Conservation (phyloP, 257 asterid genomes). For the Solanum chiquidenum region DNA sequence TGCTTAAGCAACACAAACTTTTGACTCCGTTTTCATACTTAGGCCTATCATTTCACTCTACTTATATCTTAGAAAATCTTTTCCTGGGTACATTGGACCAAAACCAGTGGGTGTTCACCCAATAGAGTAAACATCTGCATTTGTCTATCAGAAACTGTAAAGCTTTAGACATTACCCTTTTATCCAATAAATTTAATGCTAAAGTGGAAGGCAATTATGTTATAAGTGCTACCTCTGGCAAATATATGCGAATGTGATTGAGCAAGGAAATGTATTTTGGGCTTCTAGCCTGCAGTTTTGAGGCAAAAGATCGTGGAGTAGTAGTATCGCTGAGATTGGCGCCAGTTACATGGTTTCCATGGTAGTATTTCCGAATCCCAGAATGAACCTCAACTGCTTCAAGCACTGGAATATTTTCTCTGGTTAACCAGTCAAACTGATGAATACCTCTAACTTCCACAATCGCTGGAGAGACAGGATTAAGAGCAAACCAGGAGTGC, state of each 20-base stretch:
- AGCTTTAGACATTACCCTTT: background rate
- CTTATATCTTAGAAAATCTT: background rate
- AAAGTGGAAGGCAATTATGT: background rate
- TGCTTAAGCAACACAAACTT: background rate
- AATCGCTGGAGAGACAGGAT: constrained; percentile 71
- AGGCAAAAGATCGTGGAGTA: constrained; percentile 72
- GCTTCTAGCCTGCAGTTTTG: constrained; percentile 86
- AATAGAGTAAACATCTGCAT: background rate
- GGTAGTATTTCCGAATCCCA: constrained; percentile 74
- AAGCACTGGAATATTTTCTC: constrained; percentile 96
- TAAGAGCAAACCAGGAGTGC: constrained; percentile 98
- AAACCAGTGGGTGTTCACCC: background rate
- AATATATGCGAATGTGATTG: constrained; percentile 90
- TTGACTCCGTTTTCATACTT: background rate
- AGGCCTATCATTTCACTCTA: background rate
- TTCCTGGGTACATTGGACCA: background rate
- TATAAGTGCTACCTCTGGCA: constrained; percentile 70
- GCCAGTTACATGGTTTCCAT: constrained; percentile 77
- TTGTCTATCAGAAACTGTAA: background rate
- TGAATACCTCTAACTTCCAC: constrained; percentile 93
- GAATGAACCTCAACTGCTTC: constrained; percentile 85
- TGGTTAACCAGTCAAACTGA: constrained; percentile 94
- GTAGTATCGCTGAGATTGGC: constrained; percentile 73
- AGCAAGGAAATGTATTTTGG: constrained; percentile 88
- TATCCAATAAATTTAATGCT: background rate